Evolutionary conservation across 306 rosid genomes (phyloP), one percentile per base, ranked within the genome.

Genomic region (Trifolium subterraneum): DNA sequence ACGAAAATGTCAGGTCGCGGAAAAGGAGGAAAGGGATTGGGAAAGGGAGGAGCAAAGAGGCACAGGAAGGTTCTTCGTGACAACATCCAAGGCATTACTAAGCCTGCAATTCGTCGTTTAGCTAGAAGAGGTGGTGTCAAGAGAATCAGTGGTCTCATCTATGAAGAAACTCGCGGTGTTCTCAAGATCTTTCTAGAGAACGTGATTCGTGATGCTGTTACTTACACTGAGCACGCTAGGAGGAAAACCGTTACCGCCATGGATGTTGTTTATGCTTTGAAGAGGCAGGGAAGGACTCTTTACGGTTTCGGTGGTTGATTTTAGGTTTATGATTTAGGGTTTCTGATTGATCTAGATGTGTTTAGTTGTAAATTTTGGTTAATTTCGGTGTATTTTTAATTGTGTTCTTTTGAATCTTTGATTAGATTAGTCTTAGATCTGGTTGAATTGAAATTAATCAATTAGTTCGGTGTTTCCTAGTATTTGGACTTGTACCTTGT

Each of bases 171-270:
- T 13, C 55, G 10, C 0, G 55, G 20, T n/a, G 55, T 48, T 48
- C 20, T 48, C 8, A 48, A 48, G 55, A 48, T 48, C 55, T 48
- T 48, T 1, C 8, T 48, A 0, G 60, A 54, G 31, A 54, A 54
- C 2, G 60, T 54, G 13, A 54, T 54, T 54, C 60, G 60, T 22
- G 60, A 54, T 54, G 60, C 60, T 54, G 60, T 54, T 3, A 54
- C 29, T 6, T 54, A 19, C 27, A 54, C 60, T 19, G 60, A 54
- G 7, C 60, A 54, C 0, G 60, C 29, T 54, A 20, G 60, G 2
- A 10, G 60, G 14, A 54, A 54, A 20, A 54, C 29, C 3, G 60
- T 20, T 10, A 54, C 60, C 2, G 29, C 29, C 27, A 54, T 54
- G 60, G 60, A 54, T 54, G 60, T 54, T 1, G 59, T 52, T 3